Percentiles rank a stretch among this genome's conserved stretches.
These are phyloP conservation scores for Melanogaster broomeanus DNA, from an alignment of 768 basidiomycete genomes.

Conservation along the genomic window DNA sequence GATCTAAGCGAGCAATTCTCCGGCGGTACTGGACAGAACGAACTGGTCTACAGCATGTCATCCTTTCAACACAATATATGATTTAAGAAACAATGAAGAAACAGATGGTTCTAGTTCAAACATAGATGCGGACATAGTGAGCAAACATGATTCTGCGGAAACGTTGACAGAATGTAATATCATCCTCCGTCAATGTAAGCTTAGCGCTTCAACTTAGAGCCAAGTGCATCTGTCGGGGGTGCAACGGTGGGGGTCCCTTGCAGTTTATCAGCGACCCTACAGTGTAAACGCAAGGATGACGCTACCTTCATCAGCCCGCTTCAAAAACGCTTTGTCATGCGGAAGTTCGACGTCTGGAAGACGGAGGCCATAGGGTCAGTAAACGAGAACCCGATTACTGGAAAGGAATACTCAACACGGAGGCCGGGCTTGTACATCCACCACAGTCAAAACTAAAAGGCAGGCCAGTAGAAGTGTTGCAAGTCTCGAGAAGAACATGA, in stretches of 20 bases:
- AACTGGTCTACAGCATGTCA: too few species aligned
- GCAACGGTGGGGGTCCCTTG: too few species aligned
- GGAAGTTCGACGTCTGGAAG: not conserved
- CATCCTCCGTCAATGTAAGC: too few species aligned
- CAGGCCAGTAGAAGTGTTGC: not conserved
- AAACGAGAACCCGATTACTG: not conserved
- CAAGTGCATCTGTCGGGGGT: not conserved
- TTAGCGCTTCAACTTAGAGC: not conserved
- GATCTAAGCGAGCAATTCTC: too few species aligned
- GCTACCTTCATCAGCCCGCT: not conserved
- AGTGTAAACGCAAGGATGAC: not conserved
- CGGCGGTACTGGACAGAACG: too few species aligned
- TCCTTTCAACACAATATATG: too few species aligned
- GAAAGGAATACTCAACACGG: not conserved
- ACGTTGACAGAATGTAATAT: too few species aligned
- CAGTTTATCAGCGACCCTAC: not conserved
- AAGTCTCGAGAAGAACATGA: not conserved
- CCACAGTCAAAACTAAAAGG: not conserved
- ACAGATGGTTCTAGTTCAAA: too few species aligned
- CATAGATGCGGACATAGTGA: too few species aligned
- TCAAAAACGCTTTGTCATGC: not conserved
- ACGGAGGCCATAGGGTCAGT: not conserved
- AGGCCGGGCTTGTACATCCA: not conserved
- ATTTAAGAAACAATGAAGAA: too few species aligned
- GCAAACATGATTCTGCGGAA: too few species aligned